Percentiles rank a stretch among this genome's conserved stretches.
These are phyloP conservation scores for Gossypium mustelinum DNA, from an alignment of 345 rosid genomes.

Conservation along the genomic window DNA sequence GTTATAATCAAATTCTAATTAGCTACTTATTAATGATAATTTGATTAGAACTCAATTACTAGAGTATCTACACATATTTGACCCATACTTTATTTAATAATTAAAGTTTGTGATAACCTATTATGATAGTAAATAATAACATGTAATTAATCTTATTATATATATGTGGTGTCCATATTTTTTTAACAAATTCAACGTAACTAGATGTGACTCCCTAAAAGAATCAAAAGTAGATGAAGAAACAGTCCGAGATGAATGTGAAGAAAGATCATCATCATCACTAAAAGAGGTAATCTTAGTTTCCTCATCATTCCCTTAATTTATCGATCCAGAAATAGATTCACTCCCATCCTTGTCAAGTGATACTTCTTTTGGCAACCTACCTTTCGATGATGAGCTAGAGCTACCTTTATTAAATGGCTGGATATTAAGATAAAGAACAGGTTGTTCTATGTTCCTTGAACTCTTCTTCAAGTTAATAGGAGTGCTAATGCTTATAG, in stretches of 20 bases:
- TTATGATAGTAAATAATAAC: too few relatives aligned
- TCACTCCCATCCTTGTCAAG: constrained; percentile 52
- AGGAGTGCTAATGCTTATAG: constrained; percentile 39
- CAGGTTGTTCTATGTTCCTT: constrained; percentile 41
- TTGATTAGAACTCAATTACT: too few relatives aligned
- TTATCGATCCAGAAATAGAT: constrained; percentile 50
- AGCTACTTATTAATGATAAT: too few relatives aligned
- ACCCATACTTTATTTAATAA: too few relatives aligned
- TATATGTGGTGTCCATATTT: too few relatives aligned
- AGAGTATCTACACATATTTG: too few relatives aligned
- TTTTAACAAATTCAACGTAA: too few relatives aligned
- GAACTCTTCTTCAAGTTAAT: constrained; percentile 61
- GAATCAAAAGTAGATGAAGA: constrained; percentile 42
- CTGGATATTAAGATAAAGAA: constrained; percentile 55
- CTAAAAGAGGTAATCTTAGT: constrained; percentile 65
- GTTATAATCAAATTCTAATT: too few relatives aligned
- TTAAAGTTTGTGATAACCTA: too few relatives aligned
- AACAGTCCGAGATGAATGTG: constrained; percentile 48
- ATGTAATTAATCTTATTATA: too few relatives aligned
- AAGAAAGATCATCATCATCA: constrained; percentile 63
- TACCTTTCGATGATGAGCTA: constrained; percentile 21
- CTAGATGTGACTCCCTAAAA: constrained; percentile 23
- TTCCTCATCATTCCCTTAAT: constrained; percentile 50
- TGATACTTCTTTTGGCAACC: constrained; percentile 37
- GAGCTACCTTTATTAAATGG: constrained; percentile 49